Evolutionary conservation across 352 stramenopile species (phyloP), one percentile per base, ranked within the genome.

Genomic region (Phytopythium aichiense): DNA sequence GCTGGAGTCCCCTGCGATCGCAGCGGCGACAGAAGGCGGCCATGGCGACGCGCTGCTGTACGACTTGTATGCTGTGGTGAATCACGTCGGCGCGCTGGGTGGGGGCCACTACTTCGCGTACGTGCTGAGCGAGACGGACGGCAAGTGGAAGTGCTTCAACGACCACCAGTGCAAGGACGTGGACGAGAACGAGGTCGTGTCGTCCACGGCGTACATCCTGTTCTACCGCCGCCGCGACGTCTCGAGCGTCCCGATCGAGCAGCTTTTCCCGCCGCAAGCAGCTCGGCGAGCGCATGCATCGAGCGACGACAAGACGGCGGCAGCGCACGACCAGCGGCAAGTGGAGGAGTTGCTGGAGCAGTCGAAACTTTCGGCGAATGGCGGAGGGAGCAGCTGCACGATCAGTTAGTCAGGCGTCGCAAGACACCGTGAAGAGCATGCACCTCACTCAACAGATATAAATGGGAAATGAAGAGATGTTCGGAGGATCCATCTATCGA

Each of bases 61-160:
- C 63, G 96, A 99, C 70, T 75, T 99, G 35, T 99, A 99, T 67
- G 95, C 88, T 9, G 96, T 99, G 11, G 93, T 99, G 38, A 98
- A 99, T 74, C 97, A 99, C 66, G 94, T 98, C 59, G 97, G 97
- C 25, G 95, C 90, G 2, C 76, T 99, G 1, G 96, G 93, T 31
- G 90, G 80, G 52, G 97, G 97, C 4, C 97, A 99, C 69, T 99
- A 99, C 73, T 91, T 93, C 66, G 87, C 88, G 2, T 93, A 94
- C 55, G 74, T 93, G 20, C 56, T 91, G 37, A 93, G 80, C 56
- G 84, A 93, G 69, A 69, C 87, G 16, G 84, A 94, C 61, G 87
- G 87, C 30, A 98, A 98, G 68, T 99, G 97, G 97, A 98, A 98
- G 64, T 95, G 97, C 69, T 99, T 99, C 71, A 99, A 99, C 65